A percentile compares a stretch with the other conserved stretches of the same genome.
These are phyloP conservation scores for Tricholoma matsutake DNA, from an alignment of 768 basidiomycete genomes.

Conservation along the genomic window DNA sequence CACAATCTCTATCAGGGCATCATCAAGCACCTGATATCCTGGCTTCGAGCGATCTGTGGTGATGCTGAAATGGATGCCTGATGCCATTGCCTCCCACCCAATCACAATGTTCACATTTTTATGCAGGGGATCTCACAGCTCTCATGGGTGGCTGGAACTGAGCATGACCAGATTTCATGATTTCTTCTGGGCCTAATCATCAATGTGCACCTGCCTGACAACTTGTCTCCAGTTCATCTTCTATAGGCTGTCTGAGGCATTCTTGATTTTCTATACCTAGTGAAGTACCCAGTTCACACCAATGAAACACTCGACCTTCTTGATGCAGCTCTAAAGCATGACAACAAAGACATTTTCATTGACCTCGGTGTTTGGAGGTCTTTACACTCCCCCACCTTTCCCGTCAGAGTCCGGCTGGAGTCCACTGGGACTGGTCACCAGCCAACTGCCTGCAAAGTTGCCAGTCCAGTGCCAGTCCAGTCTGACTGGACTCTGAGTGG, in stretches of 20 bases:
- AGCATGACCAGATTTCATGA: conserved; percentile 31
- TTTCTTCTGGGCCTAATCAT: conserved; percentile 31
- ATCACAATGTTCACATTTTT: conserved; percentile 33
- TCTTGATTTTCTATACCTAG: conserved; percentile 1
- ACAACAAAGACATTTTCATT: conserved; percentile 13
- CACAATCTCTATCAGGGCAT: conserved; percentile 35
- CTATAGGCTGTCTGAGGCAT: not conserved
- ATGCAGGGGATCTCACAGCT: conserved; percentile 32
- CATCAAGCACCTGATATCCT: conserved; percentile 30
- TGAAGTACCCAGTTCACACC: conserved; percentile 1
- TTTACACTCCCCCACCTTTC: no score
- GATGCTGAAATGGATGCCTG: conserved; percentile 35
- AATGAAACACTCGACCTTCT: conserved; percentile 3
- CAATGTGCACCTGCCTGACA: conserved; percentile 9
- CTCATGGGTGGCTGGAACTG: conserved; percentile 28
- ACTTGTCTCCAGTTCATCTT: not conserved
- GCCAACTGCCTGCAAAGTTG: no score
- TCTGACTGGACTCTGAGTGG: no score
- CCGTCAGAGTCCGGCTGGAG: no score
- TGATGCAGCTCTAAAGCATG: conserved; percentile 10
- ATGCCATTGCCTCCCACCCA: conserved; percentile 30
- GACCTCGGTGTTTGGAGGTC: no score
- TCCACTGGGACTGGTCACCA: no score
- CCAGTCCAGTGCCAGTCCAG: no score
- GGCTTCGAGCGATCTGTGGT: conserved; percentile 25